Base-by-base conservation (phyloP, 1,284 basidiomycete genomes). In the Cutaneotrichosporon sp. region DNA sequence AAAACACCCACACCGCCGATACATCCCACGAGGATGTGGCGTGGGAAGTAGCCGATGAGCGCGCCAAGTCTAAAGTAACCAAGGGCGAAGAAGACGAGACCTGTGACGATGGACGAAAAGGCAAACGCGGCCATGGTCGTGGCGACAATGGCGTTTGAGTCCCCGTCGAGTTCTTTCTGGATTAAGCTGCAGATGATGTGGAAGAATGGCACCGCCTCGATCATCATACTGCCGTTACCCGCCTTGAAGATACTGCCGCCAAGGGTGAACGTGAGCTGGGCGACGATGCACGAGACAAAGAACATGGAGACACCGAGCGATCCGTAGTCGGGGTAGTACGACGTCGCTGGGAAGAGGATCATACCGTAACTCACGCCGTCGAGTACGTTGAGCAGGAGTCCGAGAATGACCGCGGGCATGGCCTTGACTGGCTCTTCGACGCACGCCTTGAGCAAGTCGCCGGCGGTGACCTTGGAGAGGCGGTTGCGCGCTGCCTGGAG, bases 201-300 rank as follows among this genome's bases (percentile, higher is more conserved):
- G 70, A 93, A 96, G 77, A 97, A 97, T 1, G 94, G 93, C 60
- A 96, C 90, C 12, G 92, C 90, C 73, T 97, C 93, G 59, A 97
- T 97, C 91, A 97, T 96, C 92, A 97, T 97, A 51, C 88, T 93
- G 9, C 92, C 92, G 75, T 96, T 97, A 0, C 86, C 90, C 43
- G 87, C 73, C 5, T 76, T 76, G 73, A 97, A 97, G 37, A 87
- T 87, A 60, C 88, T 91, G 1, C 89, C 92, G 1, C 92, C 91
- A 13, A 84, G 76, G 0, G 88, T 87, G 72, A 90, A 97, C 1
- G 87, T 81, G 17, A 97, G 76, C 70, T 98, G 94, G 0, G 90
- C 79, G 34, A 96, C 74, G 52, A 94, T 78, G 49, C 84, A 83
- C 80, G 87, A 84, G 37, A 91, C 81, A 70, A 96, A 93, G 75